Conservation (phyloP, 2,329 filamentous ascomycete species). For the Triangularia verruculosa region DNA sequence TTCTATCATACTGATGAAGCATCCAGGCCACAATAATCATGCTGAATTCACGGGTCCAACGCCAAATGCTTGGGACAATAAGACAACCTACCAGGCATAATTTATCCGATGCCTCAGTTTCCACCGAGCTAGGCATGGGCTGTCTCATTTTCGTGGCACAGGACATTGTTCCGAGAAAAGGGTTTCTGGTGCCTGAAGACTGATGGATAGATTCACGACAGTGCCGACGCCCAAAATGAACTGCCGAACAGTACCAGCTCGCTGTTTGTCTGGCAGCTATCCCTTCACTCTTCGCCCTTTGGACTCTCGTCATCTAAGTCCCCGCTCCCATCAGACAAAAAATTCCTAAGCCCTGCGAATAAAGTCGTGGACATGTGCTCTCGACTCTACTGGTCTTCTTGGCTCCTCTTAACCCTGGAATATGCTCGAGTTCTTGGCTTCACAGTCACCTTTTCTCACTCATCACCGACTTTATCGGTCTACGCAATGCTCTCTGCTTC, state of each 20-base stretch:
- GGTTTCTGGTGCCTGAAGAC: neutral
- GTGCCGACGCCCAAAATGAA: neutral
- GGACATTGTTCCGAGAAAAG: neutral
- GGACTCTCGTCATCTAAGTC: neutral
- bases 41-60: too few species aligned
- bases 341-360: neutral
- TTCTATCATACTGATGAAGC: neutral
- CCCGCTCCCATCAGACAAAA: neutral
- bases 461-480: neutral
- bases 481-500: neutral
- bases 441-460: neutral
- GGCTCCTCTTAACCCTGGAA: neutral
- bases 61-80: too few species aligned
- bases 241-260: neutral
- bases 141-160: neutral
- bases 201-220: neutral
- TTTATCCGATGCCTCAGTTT: neutral
- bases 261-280: neutral
- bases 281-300: neutral
- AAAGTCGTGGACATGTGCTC: neutral
- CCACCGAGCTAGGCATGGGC: neutral
- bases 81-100: too few species aligned
- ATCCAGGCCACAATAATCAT: too few species aligned
- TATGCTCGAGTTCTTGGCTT: neutral
- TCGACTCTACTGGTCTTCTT: neutral